Evolutionary conservation across 306 rosid genomes (phyloP).

Genomic region (Boehmeria nivea): DNA sequence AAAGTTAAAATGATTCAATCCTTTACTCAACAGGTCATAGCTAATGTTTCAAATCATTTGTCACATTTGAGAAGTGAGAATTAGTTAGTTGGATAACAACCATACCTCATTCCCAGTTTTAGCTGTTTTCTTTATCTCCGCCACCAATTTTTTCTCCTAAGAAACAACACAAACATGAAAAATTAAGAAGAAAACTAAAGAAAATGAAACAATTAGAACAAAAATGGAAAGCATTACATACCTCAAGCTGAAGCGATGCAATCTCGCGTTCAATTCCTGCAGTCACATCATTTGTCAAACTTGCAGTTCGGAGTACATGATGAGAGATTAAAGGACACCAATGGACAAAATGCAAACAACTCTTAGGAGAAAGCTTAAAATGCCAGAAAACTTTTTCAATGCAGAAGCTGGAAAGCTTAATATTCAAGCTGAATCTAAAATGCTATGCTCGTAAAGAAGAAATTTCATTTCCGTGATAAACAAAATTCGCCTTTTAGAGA

Average conservation of each 20-base stretch:
- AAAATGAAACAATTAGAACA: neutral
- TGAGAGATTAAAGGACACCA: no score
- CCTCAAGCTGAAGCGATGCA: slow-evolving; percentile 87
- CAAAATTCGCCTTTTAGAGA: neutral
- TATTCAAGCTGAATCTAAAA: neutral
- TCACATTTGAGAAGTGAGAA: neutral
- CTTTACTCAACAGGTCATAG: neutral
- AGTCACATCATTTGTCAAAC: neutral
- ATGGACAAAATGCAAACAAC: no score
- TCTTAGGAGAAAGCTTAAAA: no score
- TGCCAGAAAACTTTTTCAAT: neutral
- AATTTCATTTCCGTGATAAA: neutral
- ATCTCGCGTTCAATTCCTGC: slow-evolving; percentile 93
- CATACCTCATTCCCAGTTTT: slow-evolving; percentile 93
- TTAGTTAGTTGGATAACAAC: slow-evolving; percentile 7
- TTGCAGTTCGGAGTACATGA: neutral
- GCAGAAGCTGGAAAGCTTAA: neutral
- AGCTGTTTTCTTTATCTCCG: slow-evolving; percentile 81
- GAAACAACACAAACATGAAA: slow-evolving; percentile 11
- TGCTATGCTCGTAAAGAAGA: no score
- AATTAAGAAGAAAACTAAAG: neutral
- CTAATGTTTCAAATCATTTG: neutral
- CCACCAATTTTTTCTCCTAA: slow-evolving; percentile 91
- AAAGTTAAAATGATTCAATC: neutral
- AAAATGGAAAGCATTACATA: slow-evolving; percentile 19